Base-by-base conservation (phyloP, 257 asterid species). In the Coffea canephora region DNA sequence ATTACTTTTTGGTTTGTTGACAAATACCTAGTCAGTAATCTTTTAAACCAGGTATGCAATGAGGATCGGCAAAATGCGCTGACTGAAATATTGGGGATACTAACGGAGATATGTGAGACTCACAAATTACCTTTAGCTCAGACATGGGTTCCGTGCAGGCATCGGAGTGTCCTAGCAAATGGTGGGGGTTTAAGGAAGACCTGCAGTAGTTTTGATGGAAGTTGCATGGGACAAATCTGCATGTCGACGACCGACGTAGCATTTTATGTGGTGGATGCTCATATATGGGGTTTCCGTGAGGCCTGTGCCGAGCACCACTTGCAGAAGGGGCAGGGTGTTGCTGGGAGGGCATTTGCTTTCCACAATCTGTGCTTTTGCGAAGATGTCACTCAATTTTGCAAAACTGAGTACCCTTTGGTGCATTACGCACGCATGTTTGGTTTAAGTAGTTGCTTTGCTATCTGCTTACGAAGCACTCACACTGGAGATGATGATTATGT, bases 131-230 rank as follows among this genome's bases (percentile, higher is more conserved):
- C 98, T 27, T 89, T 95, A 70, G 98, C 98, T 84, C 98, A 93
- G 88, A 95, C 98, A 1, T 95, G 98, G 98, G 94, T 95, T 61
- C 98, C 98, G 11, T 95, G 98, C 86, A 85, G 87, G 84, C 98
- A 93, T 79, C 91, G 97, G 55, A 93, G 87, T 64, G 89, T 93
- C 75, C 89, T 93, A 71, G 96, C 97, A 39, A 83, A 89, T 68
- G 98, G 97, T 4, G 98, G 98, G 18, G 97, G 97, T 73, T 85
- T 90, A 67, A 90, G 86, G 91, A 95, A 95, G 89, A 88, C 86
- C 61, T 94, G 98, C 89, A 91, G 97, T 62, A 93, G 98, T 90
- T 90, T 94, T 71, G 98, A 94, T 39, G 98, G 98, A 77, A 91
- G 93, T 86, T 94, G 98, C 86, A 93, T 91, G 96, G 98, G 97